Percentiles rank a stretch among this genome's conserved stretches.
Evolutionary conservation across 2,329 filamentous ascomycete genomes (phyloP).

Genomic region (Scytalidium sp.): DNA sequence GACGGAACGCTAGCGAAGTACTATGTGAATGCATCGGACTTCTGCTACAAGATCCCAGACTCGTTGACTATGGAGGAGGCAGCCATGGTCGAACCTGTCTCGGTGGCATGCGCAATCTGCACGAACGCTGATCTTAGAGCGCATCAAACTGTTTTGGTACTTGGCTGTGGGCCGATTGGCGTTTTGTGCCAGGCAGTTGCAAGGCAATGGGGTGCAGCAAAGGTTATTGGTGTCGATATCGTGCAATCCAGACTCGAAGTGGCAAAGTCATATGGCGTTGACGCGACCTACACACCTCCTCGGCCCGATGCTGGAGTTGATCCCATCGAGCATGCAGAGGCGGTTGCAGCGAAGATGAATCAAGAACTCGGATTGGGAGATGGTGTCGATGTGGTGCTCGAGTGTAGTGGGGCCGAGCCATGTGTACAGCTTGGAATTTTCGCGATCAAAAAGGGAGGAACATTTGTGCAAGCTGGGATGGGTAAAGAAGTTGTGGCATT

Average conservation of each 20-base stretch:
- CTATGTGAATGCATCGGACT: conserved; percentile 44
- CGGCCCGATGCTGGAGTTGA: conserved; percentile 27
- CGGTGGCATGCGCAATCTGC: conserved; percentile 47
- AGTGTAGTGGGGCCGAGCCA: conserved; percentile 42
- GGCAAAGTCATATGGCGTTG: conserved; percentile 41
- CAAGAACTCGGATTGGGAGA: conserved; percentile 35
- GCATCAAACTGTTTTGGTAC: conserved; percentile 42
- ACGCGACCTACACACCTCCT: conserved; percentile 38
- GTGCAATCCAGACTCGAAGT: conserved; percentile 37
- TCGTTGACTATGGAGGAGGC: conserved; percentile 47
- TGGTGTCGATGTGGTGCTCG: conserved; percentile 47
- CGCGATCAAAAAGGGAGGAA: conserved; percentile 42
- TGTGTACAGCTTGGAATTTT: conserved; percentile 47
- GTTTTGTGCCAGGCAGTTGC: conserved; percentile 43
- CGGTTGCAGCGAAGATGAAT: conserved; percentile 37
- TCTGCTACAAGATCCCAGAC: conserved; percentile 41
- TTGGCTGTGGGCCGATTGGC: conserved; percentile 49
- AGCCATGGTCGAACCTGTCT: conserved; percentile 49
- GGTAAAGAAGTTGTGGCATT: conserved; percentile 45
- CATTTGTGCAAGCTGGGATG: conserved; percentile 50
- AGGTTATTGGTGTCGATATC: conserved; percentile 45
- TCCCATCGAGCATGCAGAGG: conserved; percentile 33
- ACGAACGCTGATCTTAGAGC: conserved; percentile 37
- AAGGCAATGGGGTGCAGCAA: conserved; percentile 41
- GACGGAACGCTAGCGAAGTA: conserved; percentile 48